Conservation (phyloP, 768 basidiomycete genomes). For the Pleurotus platypus region DNA sequence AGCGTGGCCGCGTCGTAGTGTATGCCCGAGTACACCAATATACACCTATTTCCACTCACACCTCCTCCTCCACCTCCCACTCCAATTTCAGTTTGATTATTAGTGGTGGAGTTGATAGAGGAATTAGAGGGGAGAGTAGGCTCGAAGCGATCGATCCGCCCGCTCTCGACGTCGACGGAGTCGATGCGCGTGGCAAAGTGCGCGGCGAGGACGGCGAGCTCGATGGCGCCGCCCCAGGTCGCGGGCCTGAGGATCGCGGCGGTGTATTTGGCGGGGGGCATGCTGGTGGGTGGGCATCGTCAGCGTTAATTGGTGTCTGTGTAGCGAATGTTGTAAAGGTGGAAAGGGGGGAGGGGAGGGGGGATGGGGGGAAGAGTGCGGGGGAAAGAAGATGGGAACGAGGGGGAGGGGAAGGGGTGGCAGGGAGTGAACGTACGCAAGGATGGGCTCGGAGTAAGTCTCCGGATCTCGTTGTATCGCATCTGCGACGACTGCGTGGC, state of each 20-base stretch:
- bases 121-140: neutral
- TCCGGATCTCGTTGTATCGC: constrained; percentile 69
- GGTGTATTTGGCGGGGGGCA: constrained; percentile 69
- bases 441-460: constrained; percentile 80
- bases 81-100: constrained; percentile 11
- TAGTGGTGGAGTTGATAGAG: constrained; percentile 54
- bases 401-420: neutral
- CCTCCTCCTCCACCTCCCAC: no score
- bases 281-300: constrained; percentile 19
- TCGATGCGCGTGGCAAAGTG: constrained; percentile 86
- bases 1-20: constrained; percentile 93
- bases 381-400: no score
- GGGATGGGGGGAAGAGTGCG: neutral
- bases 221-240: constrained; percentile 96
- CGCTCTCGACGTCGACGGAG: constrained; percentile 89
- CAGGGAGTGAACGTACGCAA: constrained; percentile 56
- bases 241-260: constrained; percentile 72
- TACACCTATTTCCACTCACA: constrained; percentile 40
- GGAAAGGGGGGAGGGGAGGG: neutral
- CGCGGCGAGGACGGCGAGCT: constrained; percentile 78
- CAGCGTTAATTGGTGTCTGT: no score
- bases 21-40: constrained; percentile 93
- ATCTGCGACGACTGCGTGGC: constrained; percentile 69
- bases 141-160: constrained; percentile 60
- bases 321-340: no score